Evolutionary conservation across 495 filamentous ascomycete species (phyloP), one percentile per base, ranked within the genome.

Genomic region (Baudoinia panamericana): DNA sequence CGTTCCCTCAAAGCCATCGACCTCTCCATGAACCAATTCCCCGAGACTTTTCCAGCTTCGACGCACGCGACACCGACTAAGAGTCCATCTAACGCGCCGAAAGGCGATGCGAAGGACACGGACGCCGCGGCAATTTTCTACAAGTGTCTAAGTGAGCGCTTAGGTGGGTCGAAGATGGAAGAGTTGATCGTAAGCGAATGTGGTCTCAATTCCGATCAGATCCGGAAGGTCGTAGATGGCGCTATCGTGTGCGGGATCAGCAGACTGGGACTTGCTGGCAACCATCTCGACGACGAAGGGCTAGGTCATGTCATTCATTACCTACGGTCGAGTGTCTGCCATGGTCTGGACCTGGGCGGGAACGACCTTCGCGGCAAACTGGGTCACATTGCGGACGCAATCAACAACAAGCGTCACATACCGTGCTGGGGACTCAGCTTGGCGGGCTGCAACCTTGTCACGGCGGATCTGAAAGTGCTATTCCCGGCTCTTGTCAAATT

Each of bases 301-400:
- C 59, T 92, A 36, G 69, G 76, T 38, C 79, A 90, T 56, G 69
- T 94, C 27, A 68, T 79, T 22, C 69, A 71, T 36, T 94, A 84
- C 59, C 56, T 95, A 26, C 68, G 71, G 34, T 70, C 68, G 29
- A 79, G 78, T 0, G 66, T 75, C 29, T 97, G 88, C 47, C 82
- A 93, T 56, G 90, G 84, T 0, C 64, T 97, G 5, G 90, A 96
- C 58, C 60, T 97, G n/a, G 87, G 87, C 25, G 84, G 84, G n/a
- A 96, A 94, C 52, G 73, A 86, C 47, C 61, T 84, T 27, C 62
- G 75, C 44, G 73, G 85, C 22, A 68, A 78, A 44, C 62, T 93
- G n/a, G 67, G 70, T 30, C 62, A 76, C 22, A 59, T 97, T 25
- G 72, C 76, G 1, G 67, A 70, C 13, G 70, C 71, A 13, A 58